Conservation (phyloP, 768 basidiomycete species). For the Guyanaporus albipodus region DNA sequence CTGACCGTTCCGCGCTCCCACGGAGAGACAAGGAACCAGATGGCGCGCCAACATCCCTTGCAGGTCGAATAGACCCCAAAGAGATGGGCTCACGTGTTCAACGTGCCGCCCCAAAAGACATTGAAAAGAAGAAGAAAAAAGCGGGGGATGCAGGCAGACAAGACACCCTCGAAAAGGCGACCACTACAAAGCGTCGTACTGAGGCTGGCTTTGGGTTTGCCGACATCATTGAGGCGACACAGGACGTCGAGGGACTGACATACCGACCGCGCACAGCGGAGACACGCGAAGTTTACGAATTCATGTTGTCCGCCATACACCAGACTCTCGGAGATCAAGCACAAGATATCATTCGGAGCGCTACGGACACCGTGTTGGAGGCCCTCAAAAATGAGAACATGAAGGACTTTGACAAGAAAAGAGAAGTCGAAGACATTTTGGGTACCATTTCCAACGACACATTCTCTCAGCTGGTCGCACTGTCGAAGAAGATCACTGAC, state of each 20-base stretch:
- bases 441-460: slow-evolving; percentile 62
- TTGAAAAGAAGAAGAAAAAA: slow-evolving; percentile 93
- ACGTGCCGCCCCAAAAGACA: slow-evolving; percentile 78
- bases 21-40: slow-evolving; percentile 94
- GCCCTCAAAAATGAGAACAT: slow-evolving; percentile 80
- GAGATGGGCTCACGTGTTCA: slow-evolving; percentile 93
- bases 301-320: slow-evolving; percentile 82
- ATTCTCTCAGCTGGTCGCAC: slow-evolving; percentile 77
- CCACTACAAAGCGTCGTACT: slow-evolving; percentile 51
- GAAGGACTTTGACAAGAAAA: slow-evolving; percentile 98
- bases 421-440: slow-evolving; percentile 79
- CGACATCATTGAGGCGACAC: slow-evolving; percentile 92
- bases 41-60: slow-evolving; percentile 90
- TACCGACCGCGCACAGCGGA: slow-evolving; percentile 94
- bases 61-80: slow-evolving; percentile 81
- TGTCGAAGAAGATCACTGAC: slow-evolving; percentile 95
- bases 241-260: slow-evolving; percentile 87
- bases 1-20: slow-evolving; percentile 75
- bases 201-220: slow-evolving; percentile 74
- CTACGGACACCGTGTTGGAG: slow-evolving; percentile 90
- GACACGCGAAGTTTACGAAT: slow-evolving; percentile 91
- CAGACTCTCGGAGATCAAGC: slow-evolving; percentile 87
- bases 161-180: slow-evolving; percentile 55
- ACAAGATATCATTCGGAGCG: slow-evolving; percentile 92
- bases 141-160: slow-evolving; percentile 50